Conservation (phyloP, 768 basidiomycete species). For the Collybiopsis confluens region DNA sequence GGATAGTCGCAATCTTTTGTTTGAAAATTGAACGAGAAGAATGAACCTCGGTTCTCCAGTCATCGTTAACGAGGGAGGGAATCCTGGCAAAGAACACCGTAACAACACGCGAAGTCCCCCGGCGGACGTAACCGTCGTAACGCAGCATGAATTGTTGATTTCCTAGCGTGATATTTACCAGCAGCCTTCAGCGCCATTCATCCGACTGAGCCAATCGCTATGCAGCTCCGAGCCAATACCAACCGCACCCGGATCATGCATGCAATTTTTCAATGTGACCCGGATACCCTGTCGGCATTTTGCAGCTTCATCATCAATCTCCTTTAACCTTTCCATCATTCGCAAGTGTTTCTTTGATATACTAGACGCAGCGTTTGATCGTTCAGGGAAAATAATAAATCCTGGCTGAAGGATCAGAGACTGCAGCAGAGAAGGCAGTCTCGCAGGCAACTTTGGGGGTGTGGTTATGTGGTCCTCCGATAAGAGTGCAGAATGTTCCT, state of each 20-base stretch:
- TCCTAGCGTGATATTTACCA: not conserved
- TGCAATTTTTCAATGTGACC: not conserved
- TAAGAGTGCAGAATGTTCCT: not conserved
- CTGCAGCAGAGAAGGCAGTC: not conserved
- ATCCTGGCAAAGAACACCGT: too few relatives aligned
- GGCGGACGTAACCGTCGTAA: too few relatives aligned
- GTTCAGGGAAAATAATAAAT: not conserved
- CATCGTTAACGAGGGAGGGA: too few relatives aligned
- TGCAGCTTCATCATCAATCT: constrained; percentile 1
- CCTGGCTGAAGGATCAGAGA: constrained; percentile 7
- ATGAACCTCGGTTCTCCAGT: too few relatives aligned
- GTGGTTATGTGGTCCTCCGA: not conserved
- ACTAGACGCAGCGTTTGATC: not conserved
- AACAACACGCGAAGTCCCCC: too few relatives aligned
- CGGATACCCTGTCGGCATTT: not conserved
- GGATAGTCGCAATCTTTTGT: too few relatives aligned
- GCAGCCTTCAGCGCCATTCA: constrained; percentile 5
- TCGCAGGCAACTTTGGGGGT: not conserved
- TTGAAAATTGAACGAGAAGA: too few relatives aligned
- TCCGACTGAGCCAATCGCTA: constrained; percentile 3
- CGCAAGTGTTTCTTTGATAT: not conserved
- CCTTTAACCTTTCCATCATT: constrained; percentile 4
- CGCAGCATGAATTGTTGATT: too few relatives aligned
- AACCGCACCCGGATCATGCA: not conserved
- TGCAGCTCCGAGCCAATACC: not conserved